These are phyloP conservation scores for Encephalitozoon romaleae DNA, from an alignment of 371 early-diverging fungal genomes.

Conservation along the genomic window DNA sequence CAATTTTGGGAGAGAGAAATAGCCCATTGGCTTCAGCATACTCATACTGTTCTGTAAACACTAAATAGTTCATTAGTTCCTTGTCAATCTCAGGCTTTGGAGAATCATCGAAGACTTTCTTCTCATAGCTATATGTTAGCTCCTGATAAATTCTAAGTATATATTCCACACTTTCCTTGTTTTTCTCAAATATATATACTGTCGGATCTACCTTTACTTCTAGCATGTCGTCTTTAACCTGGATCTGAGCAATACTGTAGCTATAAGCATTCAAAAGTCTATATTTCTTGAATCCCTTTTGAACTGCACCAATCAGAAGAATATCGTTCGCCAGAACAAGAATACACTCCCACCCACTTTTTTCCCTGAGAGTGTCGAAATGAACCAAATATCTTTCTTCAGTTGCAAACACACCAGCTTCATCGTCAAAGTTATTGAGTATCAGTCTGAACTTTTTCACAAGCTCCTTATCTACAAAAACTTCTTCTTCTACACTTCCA, in stretches of 20 bases:
- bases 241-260: constrained; percentile 13
- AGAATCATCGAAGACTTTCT: neutral
- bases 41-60: constrained; percentile 40
- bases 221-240: neutral
- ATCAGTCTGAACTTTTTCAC: constrained; percentile 8
- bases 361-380: constrained; percentile 16
- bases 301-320: constrained; percentile 35
- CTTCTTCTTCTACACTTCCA: neutral
- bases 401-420: constrained; percentile 30
- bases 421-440: constrained; percentile 20
- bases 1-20: neutral
- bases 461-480: constrained; percentile 13
- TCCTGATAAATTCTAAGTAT: constrained; percentile 24
- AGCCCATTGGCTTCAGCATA: neutral
- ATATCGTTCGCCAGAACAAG: constrained; percentile 48
- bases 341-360: neutral
- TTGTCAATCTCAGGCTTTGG: neutral
- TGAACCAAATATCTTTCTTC: constrained; percentile 28
- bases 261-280: constrained; percentile 34
- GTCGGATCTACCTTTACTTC: neutral
- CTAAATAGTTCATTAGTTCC: constrained; percentile 26
- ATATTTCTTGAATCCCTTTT: constrained; percentile 23
- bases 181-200: constrained; percentile 9
- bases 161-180: constrained; percentile 17
- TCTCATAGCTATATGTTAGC: constrained; percentile 2